Percentiles rank a stretch among this genome's conserved stretches.
Conservation (phyloP, 495 filamentous ascomycete genomes). For the Podospora pseudocomata region DNA sequence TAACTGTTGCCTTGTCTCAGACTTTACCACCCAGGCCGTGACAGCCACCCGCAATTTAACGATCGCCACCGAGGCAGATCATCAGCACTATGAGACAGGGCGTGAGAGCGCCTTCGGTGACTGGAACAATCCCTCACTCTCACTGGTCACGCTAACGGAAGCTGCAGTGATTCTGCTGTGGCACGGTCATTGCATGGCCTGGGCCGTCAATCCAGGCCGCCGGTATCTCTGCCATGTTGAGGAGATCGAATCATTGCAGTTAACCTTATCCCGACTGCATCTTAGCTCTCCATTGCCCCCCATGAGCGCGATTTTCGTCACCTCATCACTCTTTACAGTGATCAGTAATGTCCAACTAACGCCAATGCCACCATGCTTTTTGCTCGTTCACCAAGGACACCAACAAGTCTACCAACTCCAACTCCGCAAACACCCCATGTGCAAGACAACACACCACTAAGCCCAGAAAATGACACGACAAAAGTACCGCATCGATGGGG, state of each 20-base stretch:
- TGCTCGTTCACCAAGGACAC: neutral
- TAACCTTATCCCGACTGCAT: neutral
- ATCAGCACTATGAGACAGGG: neutral
- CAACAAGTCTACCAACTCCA: neutral
- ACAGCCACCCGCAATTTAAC: neutral
- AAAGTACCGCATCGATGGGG: neutral
- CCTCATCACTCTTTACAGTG: neutral
- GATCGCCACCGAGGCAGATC: neutral
- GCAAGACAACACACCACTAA: neutral
- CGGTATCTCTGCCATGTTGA: neutral
- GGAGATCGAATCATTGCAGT: neutral
- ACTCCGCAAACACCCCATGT: neutral
- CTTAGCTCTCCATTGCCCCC: neutral
- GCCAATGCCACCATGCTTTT: neutral
- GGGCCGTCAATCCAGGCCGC: neutral
- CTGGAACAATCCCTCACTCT: neutral
- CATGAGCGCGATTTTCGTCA: neutral
- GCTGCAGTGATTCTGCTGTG: neutral
- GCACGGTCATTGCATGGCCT: neutral
- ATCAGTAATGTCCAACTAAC: neutral
- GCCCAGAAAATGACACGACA: neutral
- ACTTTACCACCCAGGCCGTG: too few relatives aligned
- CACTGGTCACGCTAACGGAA: neutral
- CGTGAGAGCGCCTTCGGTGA: neutral
- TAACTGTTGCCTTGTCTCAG: too few relatives aligned